These are phyloP conservation scores for Porpolomopsis calyptriformis DNA, from an alignment of 768 basidiomycete species.

Conservation along the genomic window DNA sequence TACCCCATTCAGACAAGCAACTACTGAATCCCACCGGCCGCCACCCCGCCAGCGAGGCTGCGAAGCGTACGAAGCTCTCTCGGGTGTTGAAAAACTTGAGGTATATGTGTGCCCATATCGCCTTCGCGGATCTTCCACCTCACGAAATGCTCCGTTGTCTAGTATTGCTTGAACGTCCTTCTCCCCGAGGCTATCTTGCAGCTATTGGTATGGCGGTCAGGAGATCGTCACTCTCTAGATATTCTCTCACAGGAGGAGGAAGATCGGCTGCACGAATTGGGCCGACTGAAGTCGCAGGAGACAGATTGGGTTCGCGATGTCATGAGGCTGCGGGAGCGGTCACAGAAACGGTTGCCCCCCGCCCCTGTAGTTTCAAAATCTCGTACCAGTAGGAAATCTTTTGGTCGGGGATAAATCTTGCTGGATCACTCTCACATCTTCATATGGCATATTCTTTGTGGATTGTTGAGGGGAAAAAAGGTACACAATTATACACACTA, in stretches of 20 bases:
- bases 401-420: background rate
- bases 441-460: too few relatives aligned
- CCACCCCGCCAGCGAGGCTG: slow-evolving; percentile 25
- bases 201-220: slow-evolving; percentile 62
- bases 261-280: slow-evolving; percentile 38
- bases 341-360: slow-evolving; percentile 10
- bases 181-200: slow-evolving; percentile 64
- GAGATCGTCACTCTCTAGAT: slow-evolving; percentile 38
- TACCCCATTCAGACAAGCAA: background rate
- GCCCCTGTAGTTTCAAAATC: background rate
- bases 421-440: too few relatives aligned
- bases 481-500: too few relatives aligned
- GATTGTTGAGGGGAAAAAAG: too few relatives aligned
- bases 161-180: slow-evolving; percentile 68
- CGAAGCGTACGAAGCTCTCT: slow-evolving; percentile 33
- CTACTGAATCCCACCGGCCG: background rate
- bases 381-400: background rate
- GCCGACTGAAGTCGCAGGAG: slow-evolving; percentile 36
- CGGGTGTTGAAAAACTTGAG: slow-evolving; percentile 40
- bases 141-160: background rate
- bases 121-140: background rate
- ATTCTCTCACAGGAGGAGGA: slow-evolving; percentile 49
- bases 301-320: slow-evolving; percentile 66
- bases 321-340: slow-evolving; percentile 30
- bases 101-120: slow-evolving; percentile 24